Percentiles rank a stretch among this genome's conserved stretches.
These are phyloP conservation scores for Quercus tomentella DNA, from an alignment of 331 rosid genomes.

Conservation along the genomic window DNA sequence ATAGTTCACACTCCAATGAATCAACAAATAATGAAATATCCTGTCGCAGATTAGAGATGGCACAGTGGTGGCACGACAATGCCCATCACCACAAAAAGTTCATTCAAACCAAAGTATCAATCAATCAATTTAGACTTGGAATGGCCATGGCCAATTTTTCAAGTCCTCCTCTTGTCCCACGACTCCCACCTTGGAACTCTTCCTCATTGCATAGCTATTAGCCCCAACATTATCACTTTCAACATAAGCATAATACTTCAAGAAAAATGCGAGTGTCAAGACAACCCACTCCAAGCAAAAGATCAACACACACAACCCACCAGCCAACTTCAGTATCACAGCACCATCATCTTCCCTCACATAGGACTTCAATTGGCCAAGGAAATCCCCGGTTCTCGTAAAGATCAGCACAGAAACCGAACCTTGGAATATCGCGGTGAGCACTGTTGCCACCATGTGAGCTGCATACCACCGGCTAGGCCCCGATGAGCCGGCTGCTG, in stretches of 20 bases:
- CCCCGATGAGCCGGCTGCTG: constrained; percentile 41
- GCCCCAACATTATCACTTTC: constrained; percentile 36
- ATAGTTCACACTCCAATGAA: not conserved
- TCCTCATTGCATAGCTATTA: constrained; percentile 26
- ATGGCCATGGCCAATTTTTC: constrained; percentile 96
- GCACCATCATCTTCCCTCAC: constrained; percentile 80
- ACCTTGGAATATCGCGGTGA: constrained; percentile 81
- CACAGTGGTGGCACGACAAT: not conserved
- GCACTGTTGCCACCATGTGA: constrained; percentile 81
- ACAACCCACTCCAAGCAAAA: constrained; percentile 91
- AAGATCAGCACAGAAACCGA: constrained; percentile 67
- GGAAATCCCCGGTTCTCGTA: constrained; percentile 61
- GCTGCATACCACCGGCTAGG: constrained; percentile 69
- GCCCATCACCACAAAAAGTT: not conserved
- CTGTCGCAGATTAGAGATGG: too few species aligned
- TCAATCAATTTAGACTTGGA: constrained; percentile 43
- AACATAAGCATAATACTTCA: constrained; percentile 68
- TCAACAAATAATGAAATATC: not conserved
- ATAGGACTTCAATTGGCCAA: constrained; percentile 60
- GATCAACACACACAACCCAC: constrained; percentile 73
- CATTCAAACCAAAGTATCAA: too few species aligned
- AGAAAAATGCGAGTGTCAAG: constrained; percentile 67
- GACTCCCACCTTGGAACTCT: constrained; percentile 63
- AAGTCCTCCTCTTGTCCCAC: constrained; percentile 58
- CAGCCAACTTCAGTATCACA: constrained; percentile 67